Percentiles rank a stretch among this genome's conserved stretches.
Evolutionary conservation across 306 rosid genomes (phyloP).

Genomic region (Acacia confusa): DNA sequence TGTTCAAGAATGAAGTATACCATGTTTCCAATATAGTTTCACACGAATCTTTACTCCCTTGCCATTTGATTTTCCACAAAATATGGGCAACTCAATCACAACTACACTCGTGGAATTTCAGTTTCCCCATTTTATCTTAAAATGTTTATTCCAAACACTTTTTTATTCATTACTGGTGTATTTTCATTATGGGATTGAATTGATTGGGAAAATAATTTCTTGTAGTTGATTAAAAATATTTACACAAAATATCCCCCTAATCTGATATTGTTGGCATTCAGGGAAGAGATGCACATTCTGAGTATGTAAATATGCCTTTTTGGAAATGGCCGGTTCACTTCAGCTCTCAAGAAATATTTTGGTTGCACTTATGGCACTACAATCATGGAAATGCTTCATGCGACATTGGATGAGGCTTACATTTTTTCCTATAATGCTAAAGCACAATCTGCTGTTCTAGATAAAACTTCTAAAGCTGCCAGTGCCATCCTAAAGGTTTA

Average conservation of each 20-base stretch:
- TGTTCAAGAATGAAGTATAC: background rate
- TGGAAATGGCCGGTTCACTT: constrained; percentile 79
- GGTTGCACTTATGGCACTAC: constrained; percentile 76
- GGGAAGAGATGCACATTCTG: constrained; percentile 68
- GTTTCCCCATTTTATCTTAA: background rate
- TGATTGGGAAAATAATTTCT: background rate
- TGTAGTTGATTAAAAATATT: background rate
- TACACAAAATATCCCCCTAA: background rate
- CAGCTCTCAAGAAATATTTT: constrained; percentile 84
- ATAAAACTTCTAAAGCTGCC: constrained; percentile 77
- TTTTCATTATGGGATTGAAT: background rate
- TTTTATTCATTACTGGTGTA: background rate
- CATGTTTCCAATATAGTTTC: background rate
- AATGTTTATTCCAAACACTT: background rate
- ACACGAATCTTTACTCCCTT: background rate
- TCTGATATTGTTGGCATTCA: constrained; percentile 39
- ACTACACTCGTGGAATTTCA: background rate
- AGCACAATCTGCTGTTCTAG: constrained; percentile 52
- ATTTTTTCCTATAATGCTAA: constrained; percentile 50
- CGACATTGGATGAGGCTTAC: constrained; percentile 81
- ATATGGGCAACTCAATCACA: background rate
- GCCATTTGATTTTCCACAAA: background rate
- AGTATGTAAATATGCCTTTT: constrained; percentile 67
- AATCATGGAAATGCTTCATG: constrained; percentile 91
- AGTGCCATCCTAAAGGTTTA: constrained; percentile 76